Conservation (phyloP, 148 eudicot genomes). For the Mesembryanthemum crystallinum region DNA sequence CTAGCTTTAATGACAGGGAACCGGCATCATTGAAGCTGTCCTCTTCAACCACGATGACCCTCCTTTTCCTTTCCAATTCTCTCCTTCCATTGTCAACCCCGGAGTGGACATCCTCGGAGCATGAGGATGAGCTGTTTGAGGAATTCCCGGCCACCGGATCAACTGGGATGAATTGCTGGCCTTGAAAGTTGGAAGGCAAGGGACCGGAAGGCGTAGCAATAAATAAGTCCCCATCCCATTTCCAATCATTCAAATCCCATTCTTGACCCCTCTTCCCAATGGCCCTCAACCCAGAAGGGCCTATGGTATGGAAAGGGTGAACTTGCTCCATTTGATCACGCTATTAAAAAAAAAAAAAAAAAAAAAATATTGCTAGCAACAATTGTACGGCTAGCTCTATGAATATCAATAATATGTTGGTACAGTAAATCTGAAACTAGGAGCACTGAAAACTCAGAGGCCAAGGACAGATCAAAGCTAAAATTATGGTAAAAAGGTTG, state of each 20-base stretch:
- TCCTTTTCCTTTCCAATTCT: conserved; percentile 62
- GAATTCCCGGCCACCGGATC: conserved; percentile 28
- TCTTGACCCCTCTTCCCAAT: conserved; percentile 50
- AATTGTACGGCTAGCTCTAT: background rate
- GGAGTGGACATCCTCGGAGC: conserved; percentile 39
- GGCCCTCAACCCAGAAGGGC: conserved; percentile 37
- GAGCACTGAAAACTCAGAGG: background rate
- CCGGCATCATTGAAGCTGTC: conserved; percentile 40
- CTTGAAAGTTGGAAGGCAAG: conserved; percentile 35
- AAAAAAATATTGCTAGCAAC: background rate
- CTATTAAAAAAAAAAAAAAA: conserved; percentile 14
- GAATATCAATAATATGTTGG: background rate
- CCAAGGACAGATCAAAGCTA: conserved; percentile 22
- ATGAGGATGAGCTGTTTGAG: conserved; percentile 48
- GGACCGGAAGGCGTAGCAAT: conserved; percentile 48
- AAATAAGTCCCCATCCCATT: conserved; percentile 82
- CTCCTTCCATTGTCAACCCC: conserved; percentile 38
- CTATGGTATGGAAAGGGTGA: conserved; percentile 38
- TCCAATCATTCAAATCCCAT: conserved; percentile 91
- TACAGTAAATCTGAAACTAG: background rate
- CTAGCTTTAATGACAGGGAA: conserved; percentile 60
- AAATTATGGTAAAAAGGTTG: background rate
- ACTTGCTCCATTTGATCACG: conserved; percentile 44
- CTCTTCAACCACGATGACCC: conserved; percentile 42
- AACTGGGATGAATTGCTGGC: conserved; percentile 31